A percentile compares a stretch with the other conserved stretches of the same genome.
Evolutionary conservation across 139 green algal species (phyloP).

Genomic region (Haematococcus lacustris): DNA sequence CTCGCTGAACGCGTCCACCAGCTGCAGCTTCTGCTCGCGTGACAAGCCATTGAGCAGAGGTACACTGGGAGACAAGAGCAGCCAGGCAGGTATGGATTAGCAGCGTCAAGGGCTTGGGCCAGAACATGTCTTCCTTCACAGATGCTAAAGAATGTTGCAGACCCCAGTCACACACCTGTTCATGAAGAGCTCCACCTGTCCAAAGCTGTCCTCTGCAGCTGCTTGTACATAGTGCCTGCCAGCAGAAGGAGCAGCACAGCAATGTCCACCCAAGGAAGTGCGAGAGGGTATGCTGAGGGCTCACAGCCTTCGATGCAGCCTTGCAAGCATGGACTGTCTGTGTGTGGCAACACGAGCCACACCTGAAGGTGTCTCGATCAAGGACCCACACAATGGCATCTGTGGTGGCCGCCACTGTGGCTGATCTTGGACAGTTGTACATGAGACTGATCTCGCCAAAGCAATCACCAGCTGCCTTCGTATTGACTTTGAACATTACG

Average conservation of each 20-base stretch:
- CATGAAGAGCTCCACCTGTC: conserved; percentile 81
- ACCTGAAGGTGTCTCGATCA: conserved; percentile 74
- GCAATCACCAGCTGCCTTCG: conserved; percentile 39
- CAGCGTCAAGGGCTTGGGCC: no score
- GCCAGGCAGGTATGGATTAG: no score
- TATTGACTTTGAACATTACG: conserved; percentile 47
- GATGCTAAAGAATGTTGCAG: no score
- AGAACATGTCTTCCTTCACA: no score
- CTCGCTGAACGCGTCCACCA: conserved; percentile 71
- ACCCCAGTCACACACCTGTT: no score
- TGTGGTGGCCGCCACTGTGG: conserved; percentile 81
- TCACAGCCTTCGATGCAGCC: no score
- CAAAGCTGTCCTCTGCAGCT: conserved; percentile 45
- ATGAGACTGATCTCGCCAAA: conserved; percentile 50
- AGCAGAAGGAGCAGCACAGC: not conserved
- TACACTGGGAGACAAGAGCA: no score
- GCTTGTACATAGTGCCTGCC: conserved; percentile 66
- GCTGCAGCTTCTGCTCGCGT: conserved; percentile 55
- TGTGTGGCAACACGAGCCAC: conserved; percentile 7
- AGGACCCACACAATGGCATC: conserved; percentile 83
- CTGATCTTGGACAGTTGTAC: conserved; percentile 74
- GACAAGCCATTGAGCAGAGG: conserved; percentile 62
- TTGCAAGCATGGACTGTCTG: not conserved
- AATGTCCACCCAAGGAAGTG: not conserved
- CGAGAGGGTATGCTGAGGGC: not conserved